These are phyloP conservation scores for Neckera pumila DNA, from an alignment of 225 moss, liverwort and hornwort genomes.

Conservation along the genomic window DNA sequence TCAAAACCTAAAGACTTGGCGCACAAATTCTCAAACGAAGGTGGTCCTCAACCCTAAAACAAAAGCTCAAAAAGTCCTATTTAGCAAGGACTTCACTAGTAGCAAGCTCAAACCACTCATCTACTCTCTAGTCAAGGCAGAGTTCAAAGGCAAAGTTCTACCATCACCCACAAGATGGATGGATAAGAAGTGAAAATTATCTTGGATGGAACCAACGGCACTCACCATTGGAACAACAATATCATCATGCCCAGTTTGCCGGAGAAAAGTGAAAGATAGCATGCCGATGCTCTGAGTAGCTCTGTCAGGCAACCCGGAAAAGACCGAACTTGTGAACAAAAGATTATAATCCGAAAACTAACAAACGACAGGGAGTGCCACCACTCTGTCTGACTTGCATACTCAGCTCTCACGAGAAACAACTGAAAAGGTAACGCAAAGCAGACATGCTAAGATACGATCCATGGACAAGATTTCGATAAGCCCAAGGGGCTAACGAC, in stretches of 20 bases:
- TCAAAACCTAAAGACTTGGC: background rate
- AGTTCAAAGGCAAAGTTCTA: background rate
- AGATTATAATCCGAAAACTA: background rate
- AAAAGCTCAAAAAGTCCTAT: background rate
- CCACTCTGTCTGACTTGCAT: background rate
- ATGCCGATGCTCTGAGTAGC: conserved; percentile 81
- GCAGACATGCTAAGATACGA: background rate
- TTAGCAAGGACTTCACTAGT: background rate
- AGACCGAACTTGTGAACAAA: background rate
- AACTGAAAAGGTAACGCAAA: background rate
- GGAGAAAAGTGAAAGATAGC: conserved; percentile 56
- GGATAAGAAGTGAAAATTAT: background rate
- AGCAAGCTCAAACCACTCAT: background rate
- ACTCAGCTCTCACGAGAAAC: background rate
- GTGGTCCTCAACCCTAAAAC: background rate
- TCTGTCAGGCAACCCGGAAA: conserved; percentile 2
- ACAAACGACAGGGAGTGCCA: background rate
- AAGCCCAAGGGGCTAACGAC: background rate
- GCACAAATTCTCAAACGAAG: background rate
- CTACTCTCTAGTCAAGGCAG: background rate
- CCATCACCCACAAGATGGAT: background rate
- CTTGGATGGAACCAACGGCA: background rate
- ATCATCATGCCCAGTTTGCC: conserved; percentile 75
- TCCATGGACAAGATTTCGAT: background rate
- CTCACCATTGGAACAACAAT: conserved; percentile 89